A percentile compares a stretch with the other conserved stretches of the same genome.
phyloP scores from a whole-genome alignment of 2,329 filamentous ascomycete genomes.

The Thyridium curvatum region DNA sequence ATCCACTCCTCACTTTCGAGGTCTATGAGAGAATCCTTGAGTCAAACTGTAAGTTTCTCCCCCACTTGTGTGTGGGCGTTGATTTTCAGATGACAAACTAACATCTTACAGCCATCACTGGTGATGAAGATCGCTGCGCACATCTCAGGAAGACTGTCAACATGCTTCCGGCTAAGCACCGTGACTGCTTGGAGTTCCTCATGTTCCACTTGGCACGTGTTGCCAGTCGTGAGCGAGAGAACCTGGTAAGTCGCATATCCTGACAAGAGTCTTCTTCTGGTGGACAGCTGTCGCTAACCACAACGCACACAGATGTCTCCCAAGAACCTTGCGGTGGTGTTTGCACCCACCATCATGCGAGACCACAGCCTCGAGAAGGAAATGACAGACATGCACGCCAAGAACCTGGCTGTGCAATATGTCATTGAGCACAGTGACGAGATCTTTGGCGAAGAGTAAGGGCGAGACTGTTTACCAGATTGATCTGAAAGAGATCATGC shows the following conservation, averaged over 20 bases:
- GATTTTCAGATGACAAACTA: constrained; percentile 5
- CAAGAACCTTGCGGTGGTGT: constrained; percentile 93
- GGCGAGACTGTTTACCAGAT: too few species aligned
- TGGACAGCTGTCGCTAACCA: neutral
- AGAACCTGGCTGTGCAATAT: constrained; percentile 88
- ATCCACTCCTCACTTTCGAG: constrained; percentile 83
- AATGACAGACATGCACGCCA: constrained; percentile 91
- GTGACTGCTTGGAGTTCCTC: constrained; percentile 86
- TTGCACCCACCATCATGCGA: constrained; percentile 95
- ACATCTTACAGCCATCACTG: constrained; percentile 49
- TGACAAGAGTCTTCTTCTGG: neutral
- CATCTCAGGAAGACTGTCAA: constrained; percentile 70
- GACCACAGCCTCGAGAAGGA: constrained; percentile 85
- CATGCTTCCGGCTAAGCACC: constrained; percentile 74
- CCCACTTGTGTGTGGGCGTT: neutral
- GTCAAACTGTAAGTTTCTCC: constrained; percentile 55
- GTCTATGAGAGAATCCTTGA: constrained; percentile 88
- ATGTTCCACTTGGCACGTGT: constrained; percentile 90
- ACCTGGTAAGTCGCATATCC: constrained; percentile 55
- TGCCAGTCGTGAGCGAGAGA: constrained; percentile 74
- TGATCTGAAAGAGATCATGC: too few species aligned
- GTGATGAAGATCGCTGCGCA: constrained; percentile 60
- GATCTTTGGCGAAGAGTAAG: constrained; percentile 62
- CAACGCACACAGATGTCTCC: constrained; percentile 71
- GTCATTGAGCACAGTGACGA: constrained; percentile 83